Conservation (phyloP, 2,329 filamentous ascomycete species). For the Triangularia verruculosa region DNA sequence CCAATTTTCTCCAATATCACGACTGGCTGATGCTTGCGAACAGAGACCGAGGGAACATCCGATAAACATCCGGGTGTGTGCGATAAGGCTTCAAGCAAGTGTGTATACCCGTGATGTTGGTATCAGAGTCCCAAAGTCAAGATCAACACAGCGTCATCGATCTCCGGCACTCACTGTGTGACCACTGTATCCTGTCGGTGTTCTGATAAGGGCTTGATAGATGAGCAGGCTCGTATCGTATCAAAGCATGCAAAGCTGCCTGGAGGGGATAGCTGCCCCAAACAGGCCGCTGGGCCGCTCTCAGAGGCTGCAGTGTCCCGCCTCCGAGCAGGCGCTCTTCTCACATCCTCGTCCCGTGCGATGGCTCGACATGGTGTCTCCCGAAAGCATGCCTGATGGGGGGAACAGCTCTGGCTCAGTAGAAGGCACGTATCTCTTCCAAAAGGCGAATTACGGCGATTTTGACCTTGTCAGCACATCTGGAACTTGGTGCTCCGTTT, state of each 20-base stretch:
- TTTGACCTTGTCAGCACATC: not conserved
- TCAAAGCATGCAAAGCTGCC: not conserved
- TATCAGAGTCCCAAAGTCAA: constrained; percentile 8
- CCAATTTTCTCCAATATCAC: constrained; percentile 20
- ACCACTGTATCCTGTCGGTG: not conserved
- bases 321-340: not conserved
- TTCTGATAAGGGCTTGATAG: constrained; percentile 12
- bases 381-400: not conserved
- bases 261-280: not conserved
- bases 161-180: constrained; percentile 8
- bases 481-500: constrained; percentile 19
- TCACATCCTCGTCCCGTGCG: constrained; percentile 13
- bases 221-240: constrained; percentile 3
- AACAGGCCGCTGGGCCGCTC: constrained; percentile 8
- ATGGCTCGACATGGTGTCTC: constrained; percentile 8
- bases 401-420: not conserved
- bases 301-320: constrained; percentile 11
- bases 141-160: constrained; percentile 2
- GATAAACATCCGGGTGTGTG: not conserved
- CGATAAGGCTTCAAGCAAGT: constrained; percentile 19
- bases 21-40: not conserved
- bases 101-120: constrained; percentile 2
- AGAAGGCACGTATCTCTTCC: not conserved
- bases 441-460: not conserved
- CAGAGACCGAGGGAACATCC: not conserved